Evolutionary conservation across 2,329 filamentous ascomycete species (phyloP).

Genomic region (Gnomoniopsis sp.): DNA sequence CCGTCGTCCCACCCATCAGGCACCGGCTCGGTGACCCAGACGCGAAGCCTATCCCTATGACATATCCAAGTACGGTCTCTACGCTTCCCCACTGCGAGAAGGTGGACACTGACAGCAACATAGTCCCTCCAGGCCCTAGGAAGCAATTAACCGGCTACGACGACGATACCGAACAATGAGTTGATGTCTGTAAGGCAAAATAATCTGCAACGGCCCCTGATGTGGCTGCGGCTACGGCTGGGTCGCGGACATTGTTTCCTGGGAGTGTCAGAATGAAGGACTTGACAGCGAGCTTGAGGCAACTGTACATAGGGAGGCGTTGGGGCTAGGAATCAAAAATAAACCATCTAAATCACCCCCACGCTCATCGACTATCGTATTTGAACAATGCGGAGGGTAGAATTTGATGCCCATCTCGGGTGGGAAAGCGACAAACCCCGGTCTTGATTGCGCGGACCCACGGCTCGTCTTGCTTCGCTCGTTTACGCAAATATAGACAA

Average conservation of each 20-base stretch:
- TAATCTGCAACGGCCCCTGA: neutral
- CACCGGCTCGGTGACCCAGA: constrained; percentile 69
- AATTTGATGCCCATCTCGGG: too few relatives aligned
- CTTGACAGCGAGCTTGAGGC: constrained; percentile 5
- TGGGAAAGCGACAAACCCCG: too few relatives aligned
- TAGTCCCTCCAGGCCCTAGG: constrained; percentile 57
- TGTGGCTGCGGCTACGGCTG: neutral
- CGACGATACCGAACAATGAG: constrained; percentile 39
- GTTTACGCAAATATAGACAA: too few relatives aligned
- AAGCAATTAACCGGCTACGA: constrained; percentile 60
- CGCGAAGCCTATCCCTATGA: constrained; percentile 72
- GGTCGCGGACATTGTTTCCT: neutral
- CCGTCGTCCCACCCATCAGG: constrained; percentile 72
- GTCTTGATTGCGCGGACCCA: too few relatives aligned
- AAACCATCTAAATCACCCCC: neutral
- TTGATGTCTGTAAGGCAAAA: neutral
- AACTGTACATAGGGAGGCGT: constrained; percentile 25
- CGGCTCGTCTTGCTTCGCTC: too few relatives aligned
- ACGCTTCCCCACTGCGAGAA: neutral
- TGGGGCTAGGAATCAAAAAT: constrained; percentile 9
- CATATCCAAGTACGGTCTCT: constrained; percentile 78
- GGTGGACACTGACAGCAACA: neutral
- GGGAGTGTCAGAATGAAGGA: neutral
- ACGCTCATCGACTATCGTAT: neutral
- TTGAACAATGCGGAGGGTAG: neutral